Evolutionary conservation across 2,329 filamentous ascomycete genomes (phyloP).

Genomic region (Cordyceps militaris): DNA sequence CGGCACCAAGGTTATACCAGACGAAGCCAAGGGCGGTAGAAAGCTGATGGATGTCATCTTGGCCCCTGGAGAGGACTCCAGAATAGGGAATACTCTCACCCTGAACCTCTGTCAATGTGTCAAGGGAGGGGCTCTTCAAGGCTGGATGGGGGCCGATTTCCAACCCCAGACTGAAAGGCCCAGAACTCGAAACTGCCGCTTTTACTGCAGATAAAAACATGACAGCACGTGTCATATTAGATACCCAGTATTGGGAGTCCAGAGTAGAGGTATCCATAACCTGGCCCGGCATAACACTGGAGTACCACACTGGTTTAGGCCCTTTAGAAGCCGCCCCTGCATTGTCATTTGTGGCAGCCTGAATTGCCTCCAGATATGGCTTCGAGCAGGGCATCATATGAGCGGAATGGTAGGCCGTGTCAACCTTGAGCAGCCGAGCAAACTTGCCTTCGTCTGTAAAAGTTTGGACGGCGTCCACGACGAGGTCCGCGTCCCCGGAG

Average conservation of each 20-base stretch:
- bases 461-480: neutral
- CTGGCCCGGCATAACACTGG: neutral
- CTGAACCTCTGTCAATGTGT: conserved; percentile 21
- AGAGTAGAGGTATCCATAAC: neutral
- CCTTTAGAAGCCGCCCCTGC: neutral
- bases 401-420: conserved; percentile 10
- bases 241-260: conserved; percentile 12
- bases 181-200: neutral
- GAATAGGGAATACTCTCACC: neutral
- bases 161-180: neutral
- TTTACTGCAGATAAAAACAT: conserved; percentile 8
- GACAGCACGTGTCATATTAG: conserved; percentile 14
- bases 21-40: conserved; percentile 17
- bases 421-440: conserved; percentile 3
- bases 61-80: neutral
- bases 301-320: neutral
- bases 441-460: conserved; percentile 4
- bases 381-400: conserved; percentile 6
- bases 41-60: conserved; percentile 11
- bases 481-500: conserved; percentile 6
- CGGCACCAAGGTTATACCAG: neutral
- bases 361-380: neutral
- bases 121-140: conserved; percentile 26
- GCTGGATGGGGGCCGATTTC: conserved; percentile 22
- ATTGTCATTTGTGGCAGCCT: neutral